phyloP scores from a whole-genome alignment of 345 rosid genomes.

The Trapa bicornis region DNA sequence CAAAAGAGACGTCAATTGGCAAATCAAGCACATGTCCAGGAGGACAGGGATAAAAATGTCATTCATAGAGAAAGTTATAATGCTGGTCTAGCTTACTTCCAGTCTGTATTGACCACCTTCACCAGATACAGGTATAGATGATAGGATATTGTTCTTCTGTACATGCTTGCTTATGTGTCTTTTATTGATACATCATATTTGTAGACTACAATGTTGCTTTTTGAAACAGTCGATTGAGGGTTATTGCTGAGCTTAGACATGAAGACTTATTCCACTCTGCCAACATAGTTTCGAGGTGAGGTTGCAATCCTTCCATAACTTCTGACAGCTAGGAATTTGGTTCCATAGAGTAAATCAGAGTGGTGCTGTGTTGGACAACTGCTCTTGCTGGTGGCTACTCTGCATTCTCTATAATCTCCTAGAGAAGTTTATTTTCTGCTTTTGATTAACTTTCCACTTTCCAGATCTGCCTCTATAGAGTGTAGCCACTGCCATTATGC shows the following conservation, averaged over 20 bases:
- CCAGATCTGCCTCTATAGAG: neutral
- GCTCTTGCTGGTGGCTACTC: neutral
- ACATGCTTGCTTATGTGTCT: neutral
- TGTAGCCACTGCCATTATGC: neutral
- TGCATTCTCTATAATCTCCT: neutral
- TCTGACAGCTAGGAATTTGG: neutral
- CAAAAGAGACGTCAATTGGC: conserved; percentile 78
- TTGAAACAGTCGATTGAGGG: conserved; percentile 70
- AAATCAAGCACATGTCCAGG: conserved; percentile 42
- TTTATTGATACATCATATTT: neutral
- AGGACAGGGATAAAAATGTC: conserved; percentile 51
- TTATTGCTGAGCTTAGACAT: conserved; percentile 88
- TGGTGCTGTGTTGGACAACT: neutral
- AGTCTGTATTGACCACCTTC: conserved; percentile 71
- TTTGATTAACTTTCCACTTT: neutral
- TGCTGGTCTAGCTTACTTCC: conserved; percentile 81
- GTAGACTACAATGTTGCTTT: conserved; percentile 1
- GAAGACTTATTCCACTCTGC: conserved; percentile 96
- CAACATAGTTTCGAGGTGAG: conserved; percentile 91
- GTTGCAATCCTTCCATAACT: conserved; percentile 8
- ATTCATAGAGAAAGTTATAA: conserved; percentile 71
- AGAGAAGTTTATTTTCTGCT: neutral
- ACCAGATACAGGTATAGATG: conserved; percentile 70
- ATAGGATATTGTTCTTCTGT: conserved; percentile 5
- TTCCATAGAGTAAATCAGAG: neutral